Base-by-base conservation (phyloP, 140 eudicot genomes). In the Stevia rebaudiana region DNA sequence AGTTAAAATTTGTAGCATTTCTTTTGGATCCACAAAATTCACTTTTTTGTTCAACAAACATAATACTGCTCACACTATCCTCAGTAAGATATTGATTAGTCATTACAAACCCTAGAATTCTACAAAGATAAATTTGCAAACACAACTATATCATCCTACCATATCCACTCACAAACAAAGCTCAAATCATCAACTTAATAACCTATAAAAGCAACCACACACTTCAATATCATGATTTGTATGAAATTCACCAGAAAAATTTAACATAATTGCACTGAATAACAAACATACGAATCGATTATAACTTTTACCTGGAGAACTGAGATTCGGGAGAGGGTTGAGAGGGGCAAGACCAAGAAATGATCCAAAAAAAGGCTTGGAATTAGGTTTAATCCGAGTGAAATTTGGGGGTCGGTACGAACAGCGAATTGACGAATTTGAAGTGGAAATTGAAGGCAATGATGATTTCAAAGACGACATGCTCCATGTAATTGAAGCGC, bases 381-480 rank as follows among this genome's bases (percentile, higher is more conserved):
- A 64, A 35, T 58, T 71, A 37, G 83, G 68, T 63, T 65, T 69
- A 71, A 17, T 17, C 1, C 41, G 79, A 12, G 82, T 64, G 42
- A 67, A 8, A 18, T 51, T 79, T 67, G 72, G 53, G 66, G 73
- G 62, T 8, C 74, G 72, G 41, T 66, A 58, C 17, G 85, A 73
- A 42, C 78, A 69, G 30, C 76, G 78, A 49, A 66, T 21, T 30
- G 68, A 65, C 39, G 63, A 24, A 40, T 48, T 36, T 35, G 77
- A 50, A 17, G 50, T 7, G 53, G 77, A 35, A 25, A 79, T 48
- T 8, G 91, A 77, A 56, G 95, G 95, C 1, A 89, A 73, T 9
- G 97, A 82, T 11, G 90, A 71, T 65, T 76, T 72, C 28, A 89
- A 84, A 64, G 88, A 80, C 9, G 97, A 79, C 88, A 89, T 81